Evolutionary conservation across 148 eudicot genomes (phyloP), one percentile per base, ranked within the genome.

Genomic region (Persicaria tinctoria): DNA sequence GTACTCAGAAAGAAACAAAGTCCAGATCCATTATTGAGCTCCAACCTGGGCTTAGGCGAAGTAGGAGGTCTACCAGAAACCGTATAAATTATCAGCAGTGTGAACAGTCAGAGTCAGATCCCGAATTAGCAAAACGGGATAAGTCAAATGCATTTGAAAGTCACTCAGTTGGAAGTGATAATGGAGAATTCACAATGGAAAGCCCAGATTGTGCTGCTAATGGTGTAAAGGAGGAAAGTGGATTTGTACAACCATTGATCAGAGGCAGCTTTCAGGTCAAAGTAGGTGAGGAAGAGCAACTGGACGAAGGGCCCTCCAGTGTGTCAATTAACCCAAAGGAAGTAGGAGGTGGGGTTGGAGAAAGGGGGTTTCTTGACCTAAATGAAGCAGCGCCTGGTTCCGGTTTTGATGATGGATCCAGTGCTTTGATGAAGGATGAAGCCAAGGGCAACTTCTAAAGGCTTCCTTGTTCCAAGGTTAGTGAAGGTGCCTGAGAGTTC

Each of bases 301-400:
- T 46, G 14, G 64, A 41, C 17, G 59, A 68, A 8, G 46, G 38
- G 55, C 59, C 14, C 54, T 49, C 63, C 72, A 2, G 74, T 74
- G 84, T 81, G 77, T 68, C 75, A 11, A 78, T 79, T 57, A 80
- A 82, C 75, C 84, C 84, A 55, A 78, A 72, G 27, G 85, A 79
- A 41, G 78, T 46, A 11, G 85, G 7, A 11, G 85, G 7, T 48
- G 74, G 18, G 54, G 85, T 70, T 51, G 81, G 74, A 46, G 80
- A 78, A 75, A 84, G 90, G 56, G 85, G 87, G 46, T 89, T 91
- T 89, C 98, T 93, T 81, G 97, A 93, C 80, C 88, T 91, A 14
- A 93, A 91, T 80, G 97, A 91, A 78, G 83, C 88, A 45, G 98
- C 98, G 77, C 97, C 98, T 1, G 94, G 91, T 77, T 75, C 89